These are phyloP conservation scores for Tetracladium marchalianum DNA, from an alignment of 495 filamentous ascomycete species.

Conservation along the genomic window DNA sequence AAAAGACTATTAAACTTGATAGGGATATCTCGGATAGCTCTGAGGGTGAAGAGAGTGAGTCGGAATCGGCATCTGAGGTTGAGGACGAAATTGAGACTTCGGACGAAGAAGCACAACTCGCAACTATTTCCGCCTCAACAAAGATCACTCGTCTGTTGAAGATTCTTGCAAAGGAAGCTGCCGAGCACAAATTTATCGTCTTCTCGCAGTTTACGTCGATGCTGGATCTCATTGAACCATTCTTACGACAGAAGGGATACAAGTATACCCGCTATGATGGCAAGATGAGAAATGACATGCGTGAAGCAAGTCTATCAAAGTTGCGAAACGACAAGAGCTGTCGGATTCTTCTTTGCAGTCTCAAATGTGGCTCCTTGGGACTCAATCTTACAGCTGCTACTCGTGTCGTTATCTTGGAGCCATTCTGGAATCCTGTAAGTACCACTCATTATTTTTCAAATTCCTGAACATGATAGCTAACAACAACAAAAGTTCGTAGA, in stretches of 20 bases:
- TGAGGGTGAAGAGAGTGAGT: constrained; percentile 23
- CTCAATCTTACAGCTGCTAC: constrained; percentile 92
- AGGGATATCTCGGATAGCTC: not conserved
- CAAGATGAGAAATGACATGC: constrained; percentile 85
- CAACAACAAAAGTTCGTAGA: constrained; percentile 62
- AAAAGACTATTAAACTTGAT: constrained; percentile 4
- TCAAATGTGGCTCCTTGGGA: constrained; percentile 87
- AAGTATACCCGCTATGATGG: constrained; percentile 87
- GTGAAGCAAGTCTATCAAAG: constrained; percentile 66
- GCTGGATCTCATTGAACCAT: constrained; percentile 91
- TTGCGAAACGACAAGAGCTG: constrained; percentile 62
- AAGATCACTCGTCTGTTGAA: constrained; percentile 80
- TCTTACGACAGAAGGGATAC: constrained; percentile 62
- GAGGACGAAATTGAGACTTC: constrained; percentile 31
- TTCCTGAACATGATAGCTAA: not conserved
- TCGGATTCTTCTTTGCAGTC: constrained; percentile 78
- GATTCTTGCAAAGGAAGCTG: constrained; percentile 69
- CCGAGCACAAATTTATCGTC: constrained; percentile 86
- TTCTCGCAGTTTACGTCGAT: constrained; percentile 95
- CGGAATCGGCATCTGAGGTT: constrained; percentile 28
- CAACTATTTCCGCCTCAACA: constrained; percentile 54
- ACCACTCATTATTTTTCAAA: constrained; percentile 2
- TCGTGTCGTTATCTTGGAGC: constrained; percentile 88
- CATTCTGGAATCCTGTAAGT: constrained; percentile 93
- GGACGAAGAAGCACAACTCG: constrained; percentile 23